Evolutionary conservation across 345 rosid genomes (phyloP).

Genomic region (Lepidium africanum): DNA sequence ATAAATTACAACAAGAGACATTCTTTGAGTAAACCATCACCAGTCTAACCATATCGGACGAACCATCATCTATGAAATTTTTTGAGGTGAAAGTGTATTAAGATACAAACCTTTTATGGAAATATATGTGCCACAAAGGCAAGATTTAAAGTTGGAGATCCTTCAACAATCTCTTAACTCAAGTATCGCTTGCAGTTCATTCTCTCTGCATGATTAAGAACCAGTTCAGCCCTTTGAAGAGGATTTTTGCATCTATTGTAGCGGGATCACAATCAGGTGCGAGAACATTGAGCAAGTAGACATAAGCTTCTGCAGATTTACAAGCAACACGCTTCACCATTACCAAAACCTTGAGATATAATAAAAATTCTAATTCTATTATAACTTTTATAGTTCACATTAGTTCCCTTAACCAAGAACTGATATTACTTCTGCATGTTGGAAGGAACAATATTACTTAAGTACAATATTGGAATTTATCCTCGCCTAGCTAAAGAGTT

Average conservation of each 20-base stretch:
- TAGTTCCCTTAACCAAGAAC: neutral
- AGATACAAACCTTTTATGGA: constrained; percentile 60
- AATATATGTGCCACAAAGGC: constrained; percentile 90
- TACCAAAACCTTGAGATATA: neutral
- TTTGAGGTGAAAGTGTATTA: neutral
- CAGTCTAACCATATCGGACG: neutral
- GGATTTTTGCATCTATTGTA: constrained; percentile 66
- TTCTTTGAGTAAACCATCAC: neutral
- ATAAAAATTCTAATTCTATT: neutral
- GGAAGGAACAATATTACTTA: constrained; percentile 1
- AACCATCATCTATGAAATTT: neutral
- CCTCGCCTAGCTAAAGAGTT: too few species aligned
- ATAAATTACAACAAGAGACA: neutral
- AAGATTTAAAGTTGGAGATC: constrained; percentile 76
- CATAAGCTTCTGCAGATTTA: constrained; percentile 69
- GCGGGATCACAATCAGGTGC: constrained; percentile 83
- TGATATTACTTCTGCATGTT: neutral
- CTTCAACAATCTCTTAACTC: constrained; percentile 77
- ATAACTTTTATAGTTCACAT: neutral
- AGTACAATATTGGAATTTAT: too few species aligned
- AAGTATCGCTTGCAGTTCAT: constrained; percentile 82
- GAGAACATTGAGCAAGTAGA: constrained; percentile 82
- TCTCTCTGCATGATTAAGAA: constrained; percentile 74
- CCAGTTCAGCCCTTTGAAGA: constrained; percentile 62
- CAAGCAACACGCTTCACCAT: neutral